A percentile compares a stretch with the other conserved stretches of the same genome.
These are phyloP conservation scores for Phialocephala sp. DNA, from an alignment of 2,329 filamentous ascomycete genomes.

Conservation along the genomic window DNA sequence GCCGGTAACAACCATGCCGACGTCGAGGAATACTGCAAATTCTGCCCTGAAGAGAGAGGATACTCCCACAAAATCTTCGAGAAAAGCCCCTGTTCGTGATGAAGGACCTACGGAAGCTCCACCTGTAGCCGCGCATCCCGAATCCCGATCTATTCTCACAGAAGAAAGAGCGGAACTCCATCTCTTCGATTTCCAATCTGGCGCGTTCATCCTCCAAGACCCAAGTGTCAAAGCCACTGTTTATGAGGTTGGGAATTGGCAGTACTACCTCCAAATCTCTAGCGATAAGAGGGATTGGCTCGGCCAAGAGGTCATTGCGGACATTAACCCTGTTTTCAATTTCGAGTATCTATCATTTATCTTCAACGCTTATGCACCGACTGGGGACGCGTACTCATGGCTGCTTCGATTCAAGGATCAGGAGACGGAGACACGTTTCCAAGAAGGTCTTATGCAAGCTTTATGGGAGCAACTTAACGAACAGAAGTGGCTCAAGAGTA, in stretches of 20 bases:
- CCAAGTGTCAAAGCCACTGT: constrained; percentile 77
- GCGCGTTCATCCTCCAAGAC: constrained; percentile 70
- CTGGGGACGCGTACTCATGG: constrained; percentile 95
- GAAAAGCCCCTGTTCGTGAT: constrained; percentile 44
- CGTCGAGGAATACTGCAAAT: constrained; percentile 48
- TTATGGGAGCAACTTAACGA: constrained; percentile 97
- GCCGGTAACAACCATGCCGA: constrained; percentile 36
- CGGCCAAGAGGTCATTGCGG: constrained; percentile 81
- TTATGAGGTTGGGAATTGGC: constrained; percentile 86
- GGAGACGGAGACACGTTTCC: constrained; percentile 80
- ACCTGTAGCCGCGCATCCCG: constrained; percentile 65
- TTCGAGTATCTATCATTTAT: constrained; percentile 99
- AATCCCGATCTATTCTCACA: constrained; percentile 73
- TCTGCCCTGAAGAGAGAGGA: constrained; percentile 52
- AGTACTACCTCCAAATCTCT: constrained; percentile 92
- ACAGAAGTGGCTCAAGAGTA: constrained; percentile 90
- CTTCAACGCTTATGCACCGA: constrained; percentile 92
- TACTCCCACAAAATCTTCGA: constrained; percentile 30
- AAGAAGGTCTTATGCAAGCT: constrained; percentile 92
- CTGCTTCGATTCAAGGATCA: constrained; percentile 90
- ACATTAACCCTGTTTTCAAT: constrained; percentile 98
- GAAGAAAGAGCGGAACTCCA: constrained; percentile 85
- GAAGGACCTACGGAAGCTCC: constrained; percentile 63
- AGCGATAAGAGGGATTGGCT: constrained; percentile 82
- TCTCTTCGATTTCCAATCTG: constrained; percentile 87